Evolutionary conservation across 1,284 basidiomycete genomes (phyloP), one percentile per base, ranked within the genome.

Genomic region (Stereum hirsutum): DNA sequence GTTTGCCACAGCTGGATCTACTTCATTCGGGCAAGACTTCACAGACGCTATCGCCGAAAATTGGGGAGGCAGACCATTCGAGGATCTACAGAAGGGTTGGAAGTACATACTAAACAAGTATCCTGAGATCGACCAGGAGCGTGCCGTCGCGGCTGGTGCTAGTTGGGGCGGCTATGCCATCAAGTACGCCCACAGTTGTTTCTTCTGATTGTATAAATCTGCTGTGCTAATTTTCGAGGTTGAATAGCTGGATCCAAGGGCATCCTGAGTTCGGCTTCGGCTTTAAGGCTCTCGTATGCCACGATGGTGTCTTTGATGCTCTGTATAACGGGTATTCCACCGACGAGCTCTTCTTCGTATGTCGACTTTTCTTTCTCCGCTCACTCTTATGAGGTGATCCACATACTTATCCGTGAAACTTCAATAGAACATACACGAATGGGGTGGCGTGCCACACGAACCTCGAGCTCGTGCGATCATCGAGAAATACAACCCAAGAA

Each of bases 241-340:
- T 20, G 21, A 5, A 52, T 44, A 95, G 92, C 61, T 96, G 89
- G 89, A 92, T 95, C 48, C 87, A 93, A 62, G 89, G 91, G 0
- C 89, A 95, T 61, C 90, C 92, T 12, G 85, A 91, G 48, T 89
- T 66, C 49, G 77, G 72, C 5, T 88, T 89, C 57, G 75, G 75
- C 20, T 95, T 96, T 73, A 94, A 93, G 68, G 88, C 89, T 1
- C 69, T 96, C 32, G 78, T 93, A 12, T 86, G 81, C 54, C 89
- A 94, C 55, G 88, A 93, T 54, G 89, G 89, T n/a, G 85, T 89
- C 34, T 85, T 89, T 51, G 81, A 88, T 52, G 69, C 81, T 1
- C 72, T 64, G 14, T 86, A 83, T 62, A 84, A 80, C 51, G 75
- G 88, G 27, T 83, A 83, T 60, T 75, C 81, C 7, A 95, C 89